Percentiles rank a stretch among this genome's conserved stretches.
These are phyloP conservation scores for Infundibulicybe gibba DNA, from an alignment of 768 basidiomycete species.

Conservation along the genomic window DNA sequence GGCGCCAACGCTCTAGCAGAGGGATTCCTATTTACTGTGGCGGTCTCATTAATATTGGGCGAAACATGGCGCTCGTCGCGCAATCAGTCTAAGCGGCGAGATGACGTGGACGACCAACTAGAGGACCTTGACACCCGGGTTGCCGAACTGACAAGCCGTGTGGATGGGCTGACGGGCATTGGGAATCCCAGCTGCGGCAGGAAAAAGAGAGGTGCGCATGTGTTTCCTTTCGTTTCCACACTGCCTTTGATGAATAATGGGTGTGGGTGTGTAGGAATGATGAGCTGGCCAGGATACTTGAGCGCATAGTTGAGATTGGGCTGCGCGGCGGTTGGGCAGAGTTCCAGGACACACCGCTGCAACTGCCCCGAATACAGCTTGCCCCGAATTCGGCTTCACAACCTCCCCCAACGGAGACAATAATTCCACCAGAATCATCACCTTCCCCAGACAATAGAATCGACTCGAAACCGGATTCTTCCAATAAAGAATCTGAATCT, in stretches of 20 bases:
- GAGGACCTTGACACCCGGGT: conserved; percentile 51
- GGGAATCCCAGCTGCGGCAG: conserved; percentile 42
- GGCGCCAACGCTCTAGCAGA: conserved; percentile 84
- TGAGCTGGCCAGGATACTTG: conserved; percentile 61
- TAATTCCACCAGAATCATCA: not conserved
- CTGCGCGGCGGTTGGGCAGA: conserved; percentile 62
- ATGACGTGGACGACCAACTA: conserved; percentile 67
- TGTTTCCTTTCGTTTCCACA: conserved; percentile 1
- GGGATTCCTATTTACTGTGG: conserved; percentile 80
- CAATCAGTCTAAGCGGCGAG: conserved; percentile 66
- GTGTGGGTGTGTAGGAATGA: conserved; percentile 43
- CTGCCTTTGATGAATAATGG: not conserved
- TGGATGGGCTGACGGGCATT: conserved; percentile 34
- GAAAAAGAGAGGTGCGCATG: conserved; percentile 41
- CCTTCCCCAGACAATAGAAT: not conserved
- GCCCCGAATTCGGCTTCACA: too few relatives aligned
- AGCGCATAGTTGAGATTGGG: conserved; percentile 68
- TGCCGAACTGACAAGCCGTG: conserved; percentile 36
- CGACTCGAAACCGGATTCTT: too few relatives aligned
- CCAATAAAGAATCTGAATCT: too few relatives aligned
- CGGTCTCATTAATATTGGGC: conserved; percentile 67
- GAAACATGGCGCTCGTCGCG: conserved; percentile 76
- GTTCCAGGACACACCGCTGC: conserved; percentile 56
- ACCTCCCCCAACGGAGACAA: not conserved
- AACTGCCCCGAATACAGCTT: conserved; percentile 35